A percentile compares a stretch with the other conserved stretches of the same genome.
phyloP scores from a whole-genome alignment of 208 protist species.

The Acanthamoeba sp. region DNA sequence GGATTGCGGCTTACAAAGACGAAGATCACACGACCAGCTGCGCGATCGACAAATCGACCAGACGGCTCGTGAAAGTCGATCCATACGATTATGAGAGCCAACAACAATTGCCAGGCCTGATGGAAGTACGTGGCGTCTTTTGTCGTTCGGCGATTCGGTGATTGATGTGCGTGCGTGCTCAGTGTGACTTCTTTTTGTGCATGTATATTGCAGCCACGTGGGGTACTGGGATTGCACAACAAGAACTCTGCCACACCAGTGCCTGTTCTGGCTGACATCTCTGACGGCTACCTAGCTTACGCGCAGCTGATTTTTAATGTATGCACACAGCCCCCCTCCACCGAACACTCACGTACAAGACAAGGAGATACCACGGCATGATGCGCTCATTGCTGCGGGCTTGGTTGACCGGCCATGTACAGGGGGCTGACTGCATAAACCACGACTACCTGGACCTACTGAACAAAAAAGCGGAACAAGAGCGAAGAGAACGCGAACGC shows the following conservation, averaged over 20 bases:
- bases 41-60: neutral
- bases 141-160: neutral
- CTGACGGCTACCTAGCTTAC: slow-evolving; percentile 15
- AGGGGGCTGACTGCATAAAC: neutral
- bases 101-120: neutral
- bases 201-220: slow-evolving; percentile 2
- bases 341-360: no score
- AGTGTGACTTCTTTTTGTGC: no score
- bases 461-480: neutral
- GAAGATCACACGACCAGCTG: neutral
- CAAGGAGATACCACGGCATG: no score
- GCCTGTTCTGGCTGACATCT: neutral
- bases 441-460: neutral
- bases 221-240: neutral
- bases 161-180: neutral
- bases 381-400: neutral
- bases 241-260: neutral
- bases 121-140: neutral
- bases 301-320: neutral
- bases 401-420: neutral
- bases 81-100: neutral
- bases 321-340: neutral
- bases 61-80: neutral
- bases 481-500: neutral
- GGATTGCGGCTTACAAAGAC: slow-evolving; percentile 7